Base-by-base conservation (phyloP, 177 flowering plant species). In the Tripterygium wilfordii region DNA sequence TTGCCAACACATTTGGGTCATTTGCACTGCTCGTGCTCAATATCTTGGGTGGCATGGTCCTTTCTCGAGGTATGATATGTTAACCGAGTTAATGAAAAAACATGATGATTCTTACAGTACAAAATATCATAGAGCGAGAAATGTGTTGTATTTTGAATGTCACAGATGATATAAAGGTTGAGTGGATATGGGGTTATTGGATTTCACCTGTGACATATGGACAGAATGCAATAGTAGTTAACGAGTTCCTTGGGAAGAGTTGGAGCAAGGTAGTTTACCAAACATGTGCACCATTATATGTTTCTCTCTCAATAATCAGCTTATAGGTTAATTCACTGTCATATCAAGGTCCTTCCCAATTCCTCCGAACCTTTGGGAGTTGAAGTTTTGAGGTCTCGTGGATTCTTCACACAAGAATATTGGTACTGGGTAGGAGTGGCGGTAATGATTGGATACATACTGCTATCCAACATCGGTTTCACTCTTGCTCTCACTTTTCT, bases 141-240 rank as follows among this genome's bases (percentile, higher is more conserved):
- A 3, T 17, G 2, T 14, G 4, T 42, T 15, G 43, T 48, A 19
- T 8, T 30, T 7, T 9, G 36, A 9, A 10, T 15, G 15, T 6
- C 9, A 19, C 76, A 78, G 80, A 67, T 17, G 51, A 64, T 24
- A 43, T 77, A 3, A 69, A 69, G 55, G 56, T 56, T 25, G 75
- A 80, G 83, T 75, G 77, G 80, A 58, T 60, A 45, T 75, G 83
- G 83, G 78, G 74, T 40, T 78, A 67, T 65, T 78, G 78, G 78
- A 14, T 25, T 5, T 78, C 83, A 6, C 83, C 83, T 20, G 1
- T 78, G 49, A 72, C 70, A 76, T 78, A 78, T 36, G 78, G 51
- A 9, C 78, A 72, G 52, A 72, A 72, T 54, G 78, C 75, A 5
- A 30, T 75, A 0, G 19, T 44, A 8, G 70, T 64, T 1, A 78